These are phyloP conservation scores for Haplosporangium sp. DNA, from an alignment of 371 early-diverging fungal species.

Conservation along the genomic window DNA sequence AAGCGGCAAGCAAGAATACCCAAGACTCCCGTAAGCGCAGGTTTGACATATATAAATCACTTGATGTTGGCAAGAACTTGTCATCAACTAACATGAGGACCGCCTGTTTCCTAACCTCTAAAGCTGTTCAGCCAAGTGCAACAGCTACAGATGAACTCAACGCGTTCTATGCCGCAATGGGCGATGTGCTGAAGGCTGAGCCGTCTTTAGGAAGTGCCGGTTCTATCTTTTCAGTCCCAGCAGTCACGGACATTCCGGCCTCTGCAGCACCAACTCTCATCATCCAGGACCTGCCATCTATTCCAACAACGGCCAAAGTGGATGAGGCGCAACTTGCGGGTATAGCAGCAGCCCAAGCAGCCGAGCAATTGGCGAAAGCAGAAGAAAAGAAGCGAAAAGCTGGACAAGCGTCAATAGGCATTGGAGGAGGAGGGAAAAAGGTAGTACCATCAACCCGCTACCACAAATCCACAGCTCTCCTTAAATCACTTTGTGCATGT, in stretches of 20 bases:
- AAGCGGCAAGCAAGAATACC: neutral
- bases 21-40: slow-evolving; percentile 5
- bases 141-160: slow-evolving; percentile 30
- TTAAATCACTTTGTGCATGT: too few relatives aligned
- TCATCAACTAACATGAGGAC: neutral
- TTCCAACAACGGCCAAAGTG: slow-evolving; percentile 44
- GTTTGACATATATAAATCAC: neutral
- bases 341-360: slow-evolving; percentile 51
- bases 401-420: slow-evolving; percentile 27
- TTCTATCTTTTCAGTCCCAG: slow-evolving; percentile 33
- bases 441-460: neutral
- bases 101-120: neutral
- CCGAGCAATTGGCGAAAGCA: slow-evolving; percentile 47
- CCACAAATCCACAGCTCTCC: too few relatives aligned
- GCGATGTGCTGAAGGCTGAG: slow-evolving; percentile 28
- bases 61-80: neutral
- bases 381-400: slow-evolving; percentile 49
- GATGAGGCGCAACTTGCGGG: slow-evolving; percentile 46
- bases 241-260: neutral
- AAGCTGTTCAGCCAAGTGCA: neutral
- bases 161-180: slow-evolving; percentile 44
- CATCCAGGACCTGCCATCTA: slow-evolving; percentile 31
- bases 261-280: neutral
- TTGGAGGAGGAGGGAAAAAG: slow-evolving; percentile 51
- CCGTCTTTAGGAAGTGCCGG: neutral